Base-by-base conservation (phyloP, 176 grass and related monocot species). In the Puya raimondii region DNA sequence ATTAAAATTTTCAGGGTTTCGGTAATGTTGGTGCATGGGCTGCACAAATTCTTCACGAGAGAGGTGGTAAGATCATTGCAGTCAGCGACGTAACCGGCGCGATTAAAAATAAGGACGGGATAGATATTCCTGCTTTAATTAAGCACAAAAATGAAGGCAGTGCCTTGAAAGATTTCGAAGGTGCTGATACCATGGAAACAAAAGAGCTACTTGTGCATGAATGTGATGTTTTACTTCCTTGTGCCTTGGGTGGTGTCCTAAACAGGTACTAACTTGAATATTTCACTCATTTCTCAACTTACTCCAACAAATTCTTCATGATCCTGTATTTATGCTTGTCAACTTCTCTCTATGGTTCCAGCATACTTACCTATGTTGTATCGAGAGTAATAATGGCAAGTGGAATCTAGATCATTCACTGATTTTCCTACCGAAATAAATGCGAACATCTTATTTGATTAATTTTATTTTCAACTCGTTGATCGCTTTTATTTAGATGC, bases 11-110 rank as follows among this genome's bases (percentile, higher is more conserved):
- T 66, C 49, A 97, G 94, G 94, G 94, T 53, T 97, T 97, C 48
- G 94, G 94, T 54, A 97, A 97, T 72, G 94, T 97, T 78, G 89
- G 94, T 68, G 92, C 94, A 67, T 97, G 94, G 94, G 86, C 94
- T 25, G 89, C 89, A 1, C 80, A 71, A 67, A 76, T 97, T 56
- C 77, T 97, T 27, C 82, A 92, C 20, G 94, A 90, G 67, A 86
- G 77, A 75, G 94, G 94, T 77, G 94, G 94, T 66, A 97, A 93
- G 72, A 72, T 97, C 53, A 84, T 90, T 82, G 94, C 94, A 75
- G 16, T 92, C 74, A 87, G 94, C 54, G 94, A 97, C 78, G 89
- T 84, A 21, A 84, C 79, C 10, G 84, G 92, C 21, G 85, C 92
- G 51, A 82, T 96, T 56, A 89, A 81, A 83, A 91, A 83, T 64